phyloP scores from a whole-genome alignment of 306 rosid species.

The Carpinus viminea region DNA sequence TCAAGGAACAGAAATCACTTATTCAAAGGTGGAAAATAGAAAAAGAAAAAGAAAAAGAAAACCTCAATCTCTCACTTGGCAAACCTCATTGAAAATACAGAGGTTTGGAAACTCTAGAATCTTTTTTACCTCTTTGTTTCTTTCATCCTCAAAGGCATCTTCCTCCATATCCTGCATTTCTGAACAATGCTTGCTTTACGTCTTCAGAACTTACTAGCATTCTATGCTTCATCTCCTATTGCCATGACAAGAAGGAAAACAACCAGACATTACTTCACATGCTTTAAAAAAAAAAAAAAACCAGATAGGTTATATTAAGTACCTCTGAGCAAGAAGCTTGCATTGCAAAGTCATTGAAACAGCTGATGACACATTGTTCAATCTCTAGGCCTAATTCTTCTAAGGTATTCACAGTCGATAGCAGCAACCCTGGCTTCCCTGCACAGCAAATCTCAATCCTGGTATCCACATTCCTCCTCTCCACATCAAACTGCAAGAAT shows the following conservation, averaged over 20 bases:
- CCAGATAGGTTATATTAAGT: conserved; percentile 8
- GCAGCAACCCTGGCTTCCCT: conserved; percentile 76
- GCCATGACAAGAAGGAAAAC: conserved; percentile 21
- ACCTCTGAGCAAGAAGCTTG: conserved; percentile 98
- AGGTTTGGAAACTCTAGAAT: conserved; percentile 16
- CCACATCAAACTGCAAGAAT: conserved; percentile 73
- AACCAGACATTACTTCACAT: not conserved
- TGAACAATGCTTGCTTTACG: conserved; percentile 73
- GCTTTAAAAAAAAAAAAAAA: not conserved
- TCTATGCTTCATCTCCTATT: conserved; percentile 56
- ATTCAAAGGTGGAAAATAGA: conserved; percentile 12
- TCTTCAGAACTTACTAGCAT: conserved; percentile 54
- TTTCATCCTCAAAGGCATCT: conserved; percentile 58
- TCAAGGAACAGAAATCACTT: conserved; percentile 30
- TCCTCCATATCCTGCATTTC: conserved; percentile 96
- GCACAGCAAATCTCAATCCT: conserved; percentile 76
- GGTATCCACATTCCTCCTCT: conserved; percentile 59
- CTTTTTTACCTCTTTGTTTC: conserved; percentile 5
- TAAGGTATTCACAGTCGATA: conserved; percentile 67
- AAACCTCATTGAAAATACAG: conserved; percentile 30
- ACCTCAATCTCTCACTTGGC: conserved; percentile 13
- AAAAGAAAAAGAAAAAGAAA: not conserved
- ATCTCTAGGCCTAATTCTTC: conserved; percentile 94
- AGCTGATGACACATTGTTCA: conserved; percentile 88
- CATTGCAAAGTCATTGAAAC: conserved; percentile 91